Evolutionary conservation across 2,329 filamentous ascomycete species (phyloP).

Genomic region (Neopestalotiopsis rosae): DNA sequence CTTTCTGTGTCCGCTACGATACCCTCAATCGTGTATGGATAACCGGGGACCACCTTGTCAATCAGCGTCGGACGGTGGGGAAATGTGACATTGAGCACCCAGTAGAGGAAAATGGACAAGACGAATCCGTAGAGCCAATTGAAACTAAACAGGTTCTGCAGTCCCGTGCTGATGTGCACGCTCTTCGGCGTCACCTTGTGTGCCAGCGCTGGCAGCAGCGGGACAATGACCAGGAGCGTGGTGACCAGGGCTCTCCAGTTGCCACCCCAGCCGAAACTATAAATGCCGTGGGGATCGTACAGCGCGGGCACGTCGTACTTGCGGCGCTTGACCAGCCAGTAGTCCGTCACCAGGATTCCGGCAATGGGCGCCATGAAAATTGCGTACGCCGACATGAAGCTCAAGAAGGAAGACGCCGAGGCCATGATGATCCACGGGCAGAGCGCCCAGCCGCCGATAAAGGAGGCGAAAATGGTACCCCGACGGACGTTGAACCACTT

Average conservation of each 20-base stretch:
- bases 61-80: constrained; percentile 30
- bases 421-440: constrained; percentile 42
- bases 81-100: constrained; percentile 26
- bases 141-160: constrained; percentile 33
- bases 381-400: constrained; percentile 38
- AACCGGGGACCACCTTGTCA: constrained; percentile 24
- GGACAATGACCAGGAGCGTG: constrained; percentile 30
- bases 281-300: constrained; percentile 42
- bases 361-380: constrained; percentile 40
- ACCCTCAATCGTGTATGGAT: constrained; percentile 20
- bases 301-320: constrained; percentile 42
- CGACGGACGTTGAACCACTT: constrained; percentile 38
- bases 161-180: constrained; percentile 29
- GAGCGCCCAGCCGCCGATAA: constrained; percentile 40
- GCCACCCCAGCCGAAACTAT: constrained; percentile 36
- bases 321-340: constrained; percentile 36
- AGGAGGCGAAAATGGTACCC: constrained; percentile 34
- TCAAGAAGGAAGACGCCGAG: constrained; percentile 35
- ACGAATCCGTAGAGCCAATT: constrained; percentile 38
- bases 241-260: constrained; percentile 40
- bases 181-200: constrained; percentile 30
- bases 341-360: constrained; percentile 29
- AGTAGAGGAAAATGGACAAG: constrained; percentile 28
- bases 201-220: constrained; percentile 38
- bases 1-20: constrained; percentile 22